Evolutionary conservation across 2,329 filamentous ascomycete species (phyloP), one percentile per base, ranked within the genome.

Genomic region (Ceratocystis lukuohia): DNA sequence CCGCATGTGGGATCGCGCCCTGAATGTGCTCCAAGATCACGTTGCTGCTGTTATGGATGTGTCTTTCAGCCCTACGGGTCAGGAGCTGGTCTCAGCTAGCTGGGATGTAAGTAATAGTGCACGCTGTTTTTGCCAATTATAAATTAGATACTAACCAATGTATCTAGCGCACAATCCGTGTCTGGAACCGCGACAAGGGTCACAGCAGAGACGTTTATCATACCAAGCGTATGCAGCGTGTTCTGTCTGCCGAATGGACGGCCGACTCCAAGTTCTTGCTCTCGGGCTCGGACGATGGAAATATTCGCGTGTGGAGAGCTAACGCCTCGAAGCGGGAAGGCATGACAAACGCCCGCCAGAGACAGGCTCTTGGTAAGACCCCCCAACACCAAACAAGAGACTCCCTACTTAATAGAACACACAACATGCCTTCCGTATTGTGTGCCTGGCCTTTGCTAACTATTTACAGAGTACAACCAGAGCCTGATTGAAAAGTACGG

Each of bases 151-250:
- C 63, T 69, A 66, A 69, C 67, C 25, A 17, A 17, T 15, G 4
- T n/a, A n/a, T 20, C 17, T 30, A 64, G 48, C 86, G 91, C 69
- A 96, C 91, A 3, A 81, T 99, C 64, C 85, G 94, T 63, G 79
- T 97, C 62, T 97, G 91, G 89, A 85, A 85, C 74, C 83, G 89
- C 66, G 84, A 87, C 70, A 80, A 87, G 69, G 93, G 93, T 28
- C 90, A 94, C 76, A 92, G 89, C 15, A 83, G 92, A 71, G 94
- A 99, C 73, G 86, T 96, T 62, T 99, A 97, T 77, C 92, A 97
- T 79, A 97, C 94, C 20, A 96, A 96, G 77, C 86, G 94, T 69
- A 96, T 96, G 93, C 93, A 97, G 79, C 84, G 93, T 71, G 91
- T 96, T 66, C 95, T 95, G 78, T 87, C 88, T 8, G 86, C 86